phyloP scores from a whole-genome alignment of 352 stramenopile genomes.

The Phytopythium montanum region DNA sequence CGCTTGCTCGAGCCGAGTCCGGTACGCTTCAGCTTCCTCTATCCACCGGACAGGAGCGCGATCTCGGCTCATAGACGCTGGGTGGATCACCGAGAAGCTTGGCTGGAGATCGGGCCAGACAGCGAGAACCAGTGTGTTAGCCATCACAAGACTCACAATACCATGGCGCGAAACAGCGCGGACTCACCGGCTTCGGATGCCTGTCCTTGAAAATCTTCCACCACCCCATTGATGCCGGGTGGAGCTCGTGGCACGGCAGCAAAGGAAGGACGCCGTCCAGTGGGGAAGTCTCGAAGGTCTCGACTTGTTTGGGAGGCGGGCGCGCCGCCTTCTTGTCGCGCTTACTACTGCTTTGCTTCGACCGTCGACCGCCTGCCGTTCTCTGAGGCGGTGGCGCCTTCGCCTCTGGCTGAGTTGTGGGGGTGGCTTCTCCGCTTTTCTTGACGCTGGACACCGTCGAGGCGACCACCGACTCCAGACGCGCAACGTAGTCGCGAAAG shows the following conservation, averaged over 20 bases:
- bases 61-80: conserved; percentile 33
- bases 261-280: neutral
- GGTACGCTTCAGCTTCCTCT: conserved; percentile 34
- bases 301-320: neutral
- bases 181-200: conserved; percentile 24
- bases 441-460: neutral
- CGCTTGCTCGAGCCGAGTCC: conserved; percentile 21
- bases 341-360: conserved; percentile 2
- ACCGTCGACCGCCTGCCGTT: neutral
- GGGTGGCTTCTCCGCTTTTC: neutral
- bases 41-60: conserved; percentile 27
- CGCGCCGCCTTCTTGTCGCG: conserved; percentile 5
- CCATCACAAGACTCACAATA: neutral
- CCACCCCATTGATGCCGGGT: conserved; percentile 56
- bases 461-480: conserved; percentile 21
- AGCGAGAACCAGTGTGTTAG: neutral
- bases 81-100: conserved; percentile 37
- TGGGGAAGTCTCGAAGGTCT: neutral
- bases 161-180: too few species aligned
- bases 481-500: conserved; percentile 47
- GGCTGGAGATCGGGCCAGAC: neutral
- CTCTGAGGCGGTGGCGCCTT: conserved; percentile 13
- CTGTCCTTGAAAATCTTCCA: conserved; percentile 63
- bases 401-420: conserved; percentile 9
- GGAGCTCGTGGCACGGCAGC: conserved; percentile 24